Evolutionary conservation across 345 rosid species (phyloP), one percentile per base, ranked within the genome.

Genomic region (Eucalyptus marginata): DNA sequence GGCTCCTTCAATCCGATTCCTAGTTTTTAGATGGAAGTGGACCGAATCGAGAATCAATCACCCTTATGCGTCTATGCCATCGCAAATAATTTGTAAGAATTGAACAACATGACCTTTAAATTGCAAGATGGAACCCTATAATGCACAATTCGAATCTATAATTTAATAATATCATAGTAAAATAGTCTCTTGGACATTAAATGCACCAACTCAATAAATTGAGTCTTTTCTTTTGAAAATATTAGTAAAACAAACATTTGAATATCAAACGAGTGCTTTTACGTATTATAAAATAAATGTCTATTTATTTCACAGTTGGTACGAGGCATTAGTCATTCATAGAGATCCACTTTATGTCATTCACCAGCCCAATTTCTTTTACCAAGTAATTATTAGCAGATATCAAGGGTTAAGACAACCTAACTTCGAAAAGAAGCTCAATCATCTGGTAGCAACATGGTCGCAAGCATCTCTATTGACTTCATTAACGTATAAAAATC

Each of bases 1-100:
- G 4, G 24, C 0, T 18, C 20, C 24, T 7, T 18, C 10, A 0
- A 52, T 7, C 0, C 0, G 10, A 1, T 18, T 18, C 10, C 1
- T 0, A 18, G 0, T 7, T 7, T 52, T 52, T 18, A 52, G 25
- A 52, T 52, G 56, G 1, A 52, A 52, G 25, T 0, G 0, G 4
- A 52, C 2, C 0, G 2, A 52, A 52, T 3, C 0, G 47, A 0
- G 1, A 52, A 52, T 52, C 1, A 0, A 52, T 52, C 58, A 52
- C 58, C 5, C 8, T 52, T 0, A 20, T 7, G 24, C 0, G 1
- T 2, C 25, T 52, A 31, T 66, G 43, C 24, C 79, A 8, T 66
- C 79, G 31, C 22, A 31, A 66, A 66, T 66, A 66, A 66, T 4
- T 31, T 36, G 13, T 16, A 17, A 2, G 43, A 31, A 18, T 31